Evolutionary conservation across 495 filamentous ascomycete genomes (phyloP).

Genomic region (Evansstolkia leycettana): DNA sequence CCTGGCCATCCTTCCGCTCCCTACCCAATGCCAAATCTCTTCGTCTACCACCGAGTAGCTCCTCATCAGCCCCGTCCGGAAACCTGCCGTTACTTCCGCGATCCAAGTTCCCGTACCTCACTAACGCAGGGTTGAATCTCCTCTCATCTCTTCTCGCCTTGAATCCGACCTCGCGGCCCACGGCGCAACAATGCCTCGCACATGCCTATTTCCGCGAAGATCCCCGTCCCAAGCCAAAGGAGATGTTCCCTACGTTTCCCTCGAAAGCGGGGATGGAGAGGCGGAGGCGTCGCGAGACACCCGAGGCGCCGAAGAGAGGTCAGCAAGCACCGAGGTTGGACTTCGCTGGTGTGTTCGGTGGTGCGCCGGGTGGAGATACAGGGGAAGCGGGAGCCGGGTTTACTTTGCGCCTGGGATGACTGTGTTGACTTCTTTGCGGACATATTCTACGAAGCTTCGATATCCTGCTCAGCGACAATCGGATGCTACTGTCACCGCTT

Average conservation of each 20-base stretch:
- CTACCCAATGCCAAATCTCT: slow-evolving; percentile 82
- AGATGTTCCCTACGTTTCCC: slow-evolving; percentile 86
- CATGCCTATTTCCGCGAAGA: slow-evolving; percentile 86
- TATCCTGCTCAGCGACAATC: too few relatives aligned
- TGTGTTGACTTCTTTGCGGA: not conserved
- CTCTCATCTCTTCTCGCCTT: slow-evolving; percentile 58
- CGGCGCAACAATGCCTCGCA: slow-evolving; percentile 55
- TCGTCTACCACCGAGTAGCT: slow-evolving; percentile 49
- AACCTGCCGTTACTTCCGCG: slow-evolving; percentile 35
- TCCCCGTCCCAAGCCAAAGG: slow-evolving; percentile 72
- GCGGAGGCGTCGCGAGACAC: slow-evolving; percentile 57
- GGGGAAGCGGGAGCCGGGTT: slow-evolving; percentile 79
- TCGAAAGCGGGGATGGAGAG: slow-evolving; percentile 91
- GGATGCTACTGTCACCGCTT: too few relatives aligned
- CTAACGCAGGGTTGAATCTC: slow-evolving; percentile 57
- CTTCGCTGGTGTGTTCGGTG: slow-evolving; percentile 65
- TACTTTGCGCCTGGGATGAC: slow-evolving; percentile 53
- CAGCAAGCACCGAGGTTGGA: slow-evolving; percentile 52
- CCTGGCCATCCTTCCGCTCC: slow-evolving; percentile 78
- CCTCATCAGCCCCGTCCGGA: slow-evolving; percentile 6
- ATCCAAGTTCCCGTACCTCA: slow-evolving; percentile 70
- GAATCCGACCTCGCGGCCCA: slow-evolving; percentile 60
- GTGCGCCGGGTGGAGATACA: slow-evolving; percentile 56
- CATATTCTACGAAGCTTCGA: too few relatives aligned
- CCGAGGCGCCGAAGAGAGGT: slow-evolving; percentile 76